Evolutionary conservation across 345 rosid genomes (phyloP).

Genomic region (Anacardium occidentale): DNA sequence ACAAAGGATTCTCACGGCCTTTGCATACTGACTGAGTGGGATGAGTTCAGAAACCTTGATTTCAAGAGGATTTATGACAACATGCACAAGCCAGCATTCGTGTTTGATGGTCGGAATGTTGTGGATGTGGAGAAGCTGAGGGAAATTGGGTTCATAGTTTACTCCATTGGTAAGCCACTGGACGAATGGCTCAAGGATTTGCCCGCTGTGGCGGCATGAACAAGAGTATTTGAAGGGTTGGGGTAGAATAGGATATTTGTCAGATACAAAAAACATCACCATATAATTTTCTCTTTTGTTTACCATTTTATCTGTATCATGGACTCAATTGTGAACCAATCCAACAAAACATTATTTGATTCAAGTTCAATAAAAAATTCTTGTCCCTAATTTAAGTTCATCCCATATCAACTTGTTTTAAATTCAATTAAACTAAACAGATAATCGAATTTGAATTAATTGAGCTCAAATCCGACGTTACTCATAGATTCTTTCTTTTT

Average conservation of each 20-base stretch:
- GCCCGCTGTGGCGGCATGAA: slow-evolving; percentile 43
- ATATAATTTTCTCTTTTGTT: background rate
- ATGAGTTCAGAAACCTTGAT: slow-evolving; percentile 63
- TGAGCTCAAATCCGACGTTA: too few species aligned
- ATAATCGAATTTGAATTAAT: too few species aligned
- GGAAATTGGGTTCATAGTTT: slow-evolving; percentile 51
- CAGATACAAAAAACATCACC: background rate
- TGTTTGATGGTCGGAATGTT: slow-evolving; percentile 47
- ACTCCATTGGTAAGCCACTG: slow-evolving; percentile 50
- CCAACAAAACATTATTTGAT: too few species aligned
- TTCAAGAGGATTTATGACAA: slow-evolving; percentile 39
- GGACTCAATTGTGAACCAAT: too few species aligned
- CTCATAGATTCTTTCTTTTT: too few species aligned
- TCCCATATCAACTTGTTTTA: too few species aligned
- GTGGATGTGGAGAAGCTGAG: slow-evolving; percentile 34
- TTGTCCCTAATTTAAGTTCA: too few species aligned
- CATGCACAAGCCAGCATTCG: slow-evolving; percentile 46
- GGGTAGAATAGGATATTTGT: slow-evolving; percentile 16
- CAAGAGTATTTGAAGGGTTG: background rate
- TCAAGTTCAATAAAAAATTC: too few species aligned
- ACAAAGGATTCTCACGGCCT: slow-evolving; percentile 59
- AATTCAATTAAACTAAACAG: too few species aligned
- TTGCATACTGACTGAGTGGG: slow-evolving; percentile 71
- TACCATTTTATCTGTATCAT: too few species aligned
- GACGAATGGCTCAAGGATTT: slow-evolving; percentile 54